phyloP scores from a whole-genome alignment of 176 grass and related monocot species.

The Elaeis guineensis region DNA sequence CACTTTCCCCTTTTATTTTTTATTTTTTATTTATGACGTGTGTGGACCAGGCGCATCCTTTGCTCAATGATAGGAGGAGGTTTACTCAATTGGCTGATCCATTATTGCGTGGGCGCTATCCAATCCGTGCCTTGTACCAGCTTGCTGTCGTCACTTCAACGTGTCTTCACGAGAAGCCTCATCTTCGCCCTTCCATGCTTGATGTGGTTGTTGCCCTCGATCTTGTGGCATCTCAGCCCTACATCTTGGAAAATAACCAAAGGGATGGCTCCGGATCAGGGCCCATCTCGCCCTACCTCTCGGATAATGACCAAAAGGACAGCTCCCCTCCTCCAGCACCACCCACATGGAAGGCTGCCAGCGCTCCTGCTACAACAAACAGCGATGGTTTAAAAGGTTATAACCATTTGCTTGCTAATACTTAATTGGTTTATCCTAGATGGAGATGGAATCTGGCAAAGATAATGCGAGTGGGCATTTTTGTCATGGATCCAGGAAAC shows the following conservation, averaged over 20 bases:
- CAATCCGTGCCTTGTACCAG: slow-evolving; percentile 1
- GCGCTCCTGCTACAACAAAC: no score
- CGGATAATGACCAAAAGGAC: background rate
- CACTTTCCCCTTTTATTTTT: background rate
- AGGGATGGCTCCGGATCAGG: no score
- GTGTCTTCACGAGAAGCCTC: slow-evolving; percentile 18
- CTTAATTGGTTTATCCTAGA: no score
- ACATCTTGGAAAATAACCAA: background rate
- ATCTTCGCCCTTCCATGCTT: slow-evolving; percentile 14
- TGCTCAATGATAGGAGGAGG: background rate
- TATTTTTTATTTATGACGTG: background rate
- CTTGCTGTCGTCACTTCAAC: slow-evolving; percentile 5
- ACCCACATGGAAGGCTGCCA: no score
- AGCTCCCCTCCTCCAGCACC: no score
- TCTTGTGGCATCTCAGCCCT: slow-evolving; percentile 19
- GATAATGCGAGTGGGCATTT: no score
- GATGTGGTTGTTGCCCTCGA: slow-evolving; percentile 13
- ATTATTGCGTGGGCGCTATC: slow-evolving; percentile 3
- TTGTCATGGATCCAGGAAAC: no score
- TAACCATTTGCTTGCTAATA: no score
- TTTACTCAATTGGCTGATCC: slow-evolving; percentile 13
- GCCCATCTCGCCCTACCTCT: background rate
- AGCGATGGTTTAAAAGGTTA: no score
- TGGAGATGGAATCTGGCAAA: no score
- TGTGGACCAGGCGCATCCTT: background rate